phyloP scores from a whole-genome alignment of 2,329 filamentous ascomycete species.

The Clonostachys rosea region DNA sequence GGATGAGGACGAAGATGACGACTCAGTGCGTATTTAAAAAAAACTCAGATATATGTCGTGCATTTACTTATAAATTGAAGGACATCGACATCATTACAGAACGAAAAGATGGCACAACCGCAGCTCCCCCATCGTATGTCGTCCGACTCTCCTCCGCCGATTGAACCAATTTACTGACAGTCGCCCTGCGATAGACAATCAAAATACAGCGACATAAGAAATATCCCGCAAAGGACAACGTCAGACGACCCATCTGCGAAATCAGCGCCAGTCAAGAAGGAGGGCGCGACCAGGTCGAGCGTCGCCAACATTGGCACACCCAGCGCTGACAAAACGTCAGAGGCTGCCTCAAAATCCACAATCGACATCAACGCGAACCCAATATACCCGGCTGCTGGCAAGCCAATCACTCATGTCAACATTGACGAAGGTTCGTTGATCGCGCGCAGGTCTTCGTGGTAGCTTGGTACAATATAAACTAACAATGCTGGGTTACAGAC shows the following conservation, averaged over 20 bases:
- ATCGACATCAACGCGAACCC: slow-evolving; percentile 84
- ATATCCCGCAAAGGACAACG: slow-evolving; percentile 57
- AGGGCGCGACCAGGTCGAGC: slow-evolving; percentile 25
- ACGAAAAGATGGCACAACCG: slow-evolving; percentile 58
- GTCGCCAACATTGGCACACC: slow-evolving; percentile 24
- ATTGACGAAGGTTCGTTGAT: slow-evolving; percentile 57
- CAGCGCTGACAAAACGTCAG: slow-evolving; percentile 50
- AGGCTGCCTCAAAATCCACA: slow-evolving; percentile 72
- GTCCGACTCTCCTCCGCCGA: not conserved
- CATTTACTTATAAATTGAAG: slow-evolving; percentile 20
- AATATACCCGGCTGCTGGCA: slow-evolving; percentile 72
- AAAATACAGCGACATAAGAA: slow-evolving; percentile 60
- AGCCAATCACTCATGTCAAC: slow-evolving; percentile 72
- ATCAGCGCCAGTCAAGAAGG: slow-evolving; percentile 11
- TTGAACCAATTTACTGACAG: not conserved
- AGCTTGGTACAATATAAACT: not conserved
- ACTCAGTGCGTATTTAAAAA: slow-evolving; percentile 31
- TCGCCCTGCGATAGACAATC: slow-evolving; percentile 38
- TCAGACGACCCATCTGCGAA: slow-evolving; percentile 39
- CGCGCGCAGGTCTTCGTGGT: not conserved
- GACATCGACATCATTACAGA: slow-evolving; percentile 68
- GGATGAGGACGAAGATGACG: slow-evolving; percentile 51
- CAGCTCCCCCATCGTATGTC: slow-evolving; percentile 53
- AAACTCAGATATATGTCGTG: not conserved
- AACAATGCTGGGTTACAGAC: slow-evolving; percentile 28